These are phyloP conservation scores for Trypanosoma brucei DNA, from an alignment of 208 protist species.

Conservation along the genomic window DNA sequence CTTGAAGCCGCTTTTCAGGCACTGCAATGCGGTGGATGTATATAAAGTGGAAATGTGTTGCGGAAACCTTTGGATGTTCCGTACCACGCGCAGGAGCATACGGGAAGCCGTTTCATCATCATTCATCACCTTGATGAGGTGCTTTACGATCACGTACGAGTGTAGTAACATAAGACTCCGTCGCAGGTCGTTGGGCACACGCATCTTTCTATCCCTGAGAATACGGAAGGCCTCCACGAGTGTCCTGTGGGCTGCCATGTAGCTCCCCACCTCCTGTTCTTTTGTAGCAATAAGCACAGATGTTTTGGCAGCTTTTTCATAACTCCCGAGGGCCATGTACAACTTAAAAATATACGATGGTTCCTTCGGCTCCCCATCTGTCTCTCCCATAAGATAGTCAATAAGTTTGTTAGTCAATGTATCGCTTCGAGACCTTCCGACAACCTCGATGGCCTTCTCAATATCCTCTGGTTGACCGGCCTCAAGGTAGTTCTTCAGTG, in stretches of 20 bases:
- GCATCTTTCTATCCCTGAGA: conserved; percentile 80
- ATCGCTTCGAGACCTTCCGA: conserved; percentile 91
- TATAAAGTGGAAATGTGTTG: conserved; percentile 93
- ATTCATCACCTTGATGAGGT: conserved; percentile 83
- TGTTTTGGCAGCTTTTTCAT: conserved; percentile 93
- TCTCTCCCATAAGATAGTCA: conserved; percentile 95
- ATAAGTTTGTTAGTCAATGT: conserved; percentile 92
- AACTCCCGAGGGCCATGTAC: conserved; percentile 95
- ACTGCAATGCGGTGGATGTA: conserved; percentile 95
- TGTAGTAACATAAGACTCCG: conserved; percentile 94
- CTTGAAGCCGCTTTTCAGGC: conserved; percentile 84
- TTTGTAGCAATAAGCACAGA: conserved; percentile 94
- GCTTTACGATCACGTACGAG: conserved; percentile 96
- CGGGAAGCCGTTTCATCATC: conserved; percentile 90
- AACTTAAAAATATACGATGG: conserved; percentile 96
- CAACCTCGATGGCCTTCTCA: conserved; percentile 91
- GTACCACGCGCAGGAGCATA: conserved; percentile 94
- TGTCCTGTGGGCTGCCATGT: conserved; percentile 91
- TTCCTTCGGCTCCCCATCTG: conserved; percentile 94
- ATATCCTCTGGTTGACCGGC: conserved; percentile 82
- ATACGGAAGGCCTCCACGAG: conserved; percentile 93
- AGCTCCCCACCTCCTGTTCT: conserved; percentile 94
- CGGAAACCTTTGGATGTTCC: conserved; percentile 94
- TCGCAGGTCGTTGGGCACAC: conserved; percentile 87
- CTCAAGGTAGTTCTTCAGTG: conserved; percentile 90